Conservation (phyloP, 805 yeast genomes). For the Cyberlindnera americana region DNA sequence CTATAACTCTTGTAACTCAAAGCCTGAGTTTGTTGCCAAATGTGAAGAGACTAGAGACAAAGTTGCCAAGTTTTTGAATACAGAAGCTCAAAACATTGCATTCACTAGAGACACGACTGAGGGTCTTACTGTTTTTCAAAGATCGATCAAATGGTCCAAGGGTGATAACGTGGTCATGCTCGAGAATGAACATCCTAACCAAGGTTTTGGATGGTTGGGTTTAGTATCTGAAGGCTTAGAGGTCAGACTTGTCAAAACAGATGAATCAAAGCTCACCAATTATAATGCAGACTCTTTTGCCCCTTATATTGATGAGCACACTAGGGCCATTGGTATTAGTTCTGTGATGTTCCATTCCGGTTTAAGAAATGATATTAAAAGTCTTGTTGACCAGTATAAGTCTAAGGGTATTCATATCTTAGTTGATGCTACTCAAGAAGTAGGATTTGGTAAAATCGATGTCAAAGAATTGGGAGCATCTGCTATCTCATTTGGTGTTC, state of each 20-base stretch:
- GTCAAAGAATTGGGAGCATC: background rate
- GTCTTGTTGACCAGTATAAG: background rate
- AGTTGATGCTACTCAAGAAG: conserved; percentile 1
- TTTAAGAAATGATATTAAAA: background rate
- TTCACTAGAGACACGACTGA: conserved; percentile 1
- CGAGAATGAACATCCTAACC: background rate
- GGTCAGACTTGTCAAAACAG: background rate
- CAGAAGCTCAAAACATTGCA: background rate
- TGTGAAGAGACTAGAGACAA: background rate
- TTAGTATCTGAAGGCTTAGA: background rate
- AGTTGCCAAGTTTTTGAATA: background rate
- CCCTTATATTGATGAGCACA: background rate
- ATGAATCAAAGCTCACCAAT: background rate
- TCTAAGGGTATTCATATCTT: background rate
- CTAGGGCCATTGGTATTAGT: background rate
- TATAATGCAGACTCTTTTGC: background rate
- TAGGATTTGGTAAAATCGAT: background rate
- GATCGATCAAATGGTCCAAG: background rate
- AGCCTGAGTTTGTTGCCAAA: background rate
- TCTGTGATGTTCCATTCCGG: conserved; percentile 1
- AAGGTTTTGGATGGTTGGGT: conserved; percentile 1
- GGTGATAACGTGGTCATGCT: background rate
- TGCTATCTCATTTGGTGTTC: background rate
- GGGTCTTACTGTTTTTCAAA: background rate
- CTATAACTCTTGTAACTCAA: background rate